Percentiles rank a stretch among this genome's conserved stretches.
Conservation (phyloP, 768 basidiomycete species). For the Auricularia heimuer region DNA sequence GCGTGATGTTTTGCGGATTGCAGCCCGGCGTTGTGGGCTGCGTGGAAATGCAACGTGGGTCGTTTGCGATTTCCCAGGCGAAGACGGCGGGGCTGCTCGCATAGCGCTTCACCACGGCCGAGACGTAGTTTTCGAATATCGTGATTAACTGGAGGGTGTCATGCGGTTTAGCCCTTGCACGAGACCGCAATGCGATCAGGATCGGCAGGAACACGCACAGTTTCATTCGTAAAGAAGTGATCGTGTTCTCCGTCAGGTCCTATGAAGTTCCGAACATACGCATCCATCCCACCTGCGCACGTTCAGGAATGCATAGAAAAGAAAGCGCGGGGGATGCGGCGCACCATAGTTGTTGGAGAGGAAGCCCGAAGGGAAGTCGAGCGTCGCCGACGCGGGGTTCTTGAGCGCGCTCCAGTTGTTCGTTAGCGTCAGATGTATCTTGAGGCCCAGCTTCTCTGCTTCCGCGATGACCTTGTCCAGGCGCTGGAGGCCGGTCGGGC, state of each 20-base stretch:
- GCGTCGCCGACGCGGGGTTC: conserved; percentile 7
- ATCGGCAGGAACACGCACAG: conserved; percentile 9
- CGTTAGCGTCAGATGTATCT: conserved; percentile 45
- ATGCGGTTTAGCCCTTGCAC: no score
- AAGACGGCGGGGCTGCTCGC: conserved; percentile 43
- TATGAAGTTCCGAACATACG: conserved; percentile 45
- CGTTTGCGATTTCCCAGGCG: conserved; percentile 57
- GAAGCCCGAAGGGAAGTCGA: conserved; percentile 34
- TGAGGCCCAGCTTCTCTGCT: conserved; percentile 45
- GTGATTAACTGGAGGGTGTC: conserved; percentile 22
- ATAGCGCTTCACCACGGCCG: conserved; percentile 46
- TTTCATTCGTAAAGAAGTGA: conserved; percentile 46
- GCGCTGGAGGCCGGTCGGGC: conserved; percentile 52
- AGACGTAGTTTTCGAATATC: conserved; percentile 49
- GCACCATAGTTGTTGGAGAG: conserved; percentile 56
- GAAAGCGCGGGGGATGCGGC: conserved; percentile 10
- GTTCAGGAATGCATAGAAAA: conserved; percentile 6
- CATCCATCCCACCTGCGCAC: conserved; percentile 51
- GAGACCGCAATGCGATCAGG: neutral
- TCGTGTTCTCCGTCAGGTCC: conserved; percentile 35
- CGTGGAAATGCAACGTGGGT: conserved; percentile 37
- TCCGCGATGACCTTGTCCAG: conserved; percentile 47
- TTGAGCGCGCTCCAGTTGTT: conserved; percentile 50
- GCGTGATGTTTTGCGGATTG: conserved; percentile 34
- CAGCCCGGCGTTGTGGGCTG: conserved; percentile 2